Evolutionary conservation across 2,329 filamentous ascomycete genomes (phyloP), one percentile per base, ranked within the genome.

Genomic region (Hypoxylon sp.): DNA sequence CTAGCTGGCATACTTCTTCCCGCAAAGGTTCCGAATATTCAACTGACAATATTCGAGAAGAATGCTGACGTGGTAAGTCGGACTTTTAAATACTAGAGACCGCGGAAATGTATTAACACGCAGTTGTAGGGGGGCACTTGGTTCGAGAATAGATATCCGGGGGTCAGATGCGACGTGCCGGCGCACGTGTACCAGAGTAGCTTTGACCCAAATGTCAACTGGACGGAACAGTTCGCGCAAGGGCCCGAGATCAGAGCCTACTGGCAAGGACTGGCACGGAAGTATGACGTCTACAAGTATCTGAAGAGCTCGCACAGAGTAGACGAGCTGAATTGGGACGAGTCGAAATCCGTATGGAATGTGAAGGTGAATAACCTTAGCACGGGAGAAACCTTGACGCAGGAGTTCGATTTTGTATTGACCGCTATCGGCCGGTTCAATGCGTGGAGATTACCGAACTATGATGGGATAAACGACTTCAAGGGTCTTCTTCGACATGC

Each of bases 181-280:
- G 85, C 88, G 0, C 87, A 91, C 72, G 87, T 89, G 19, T 92
- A 92, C 69, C 89, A 91, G 71, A 85, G 85, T 6, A 87, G 86
- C 0, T 92, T 91, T 73, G 80, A 82, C 6, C 88, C 89, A 0
- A 92, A 92, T 58, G 85, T 83, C 0, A 81, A 90, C 67, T 93
- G 90, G 90, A 83, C 82, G 0, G 87, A 91, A 68, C 82, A 88
- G 62, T 92, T 91, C 70, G 85, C 89, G 0, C 85, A 86, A 37
- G 89, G 89, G 0, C 73, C 78, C 3, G 90, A 93, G 73, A 92
- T 93, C 61, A 78, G 82, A 6, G 81, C 85, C 15, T 93, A 93
- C 72, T 88, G 88, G 87, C 82, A 90, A 68, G 75, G 75, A 0
- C 75, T 90, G 2, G 88, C 89, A 0, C 78, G 79, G 6, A 90